Conservation (phyloP, 2,329 filamentous ascomycete genomes). For the Septoria linicola region DNA sequence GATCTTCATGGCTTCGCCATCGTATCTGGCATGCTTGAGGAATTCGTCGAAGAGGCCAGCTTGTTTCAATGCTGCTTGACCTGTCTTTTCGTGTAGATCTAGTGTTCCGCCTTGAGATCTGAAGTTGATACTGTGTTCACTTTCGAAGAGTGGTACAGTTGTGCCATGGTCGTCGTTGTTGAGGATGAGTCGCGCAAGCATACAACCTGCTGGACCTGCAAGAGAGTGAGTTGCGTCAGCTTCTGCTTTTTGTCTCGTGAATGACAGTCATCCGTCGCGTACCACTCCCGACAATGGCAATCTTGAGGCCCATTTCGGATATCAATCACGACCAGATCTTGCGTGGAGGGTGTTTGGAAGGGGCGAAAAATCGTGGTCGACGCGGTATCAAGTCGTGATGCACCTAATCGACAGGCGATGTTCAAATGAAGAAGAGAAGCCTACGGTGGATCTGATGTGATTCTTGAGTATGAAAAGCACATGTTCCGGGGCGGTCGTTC, state of each 20-base stretch:
- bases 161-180: slow-evolving; percentile 26
- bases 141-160: slow-evolving; percentile 32
- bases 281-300: slow-evolving; percentile 33
- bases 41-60: slow-evolving; percentile 34
- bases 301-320: slow-evolving; percentile 12
- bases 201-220: slow-evolving; percentile 33
- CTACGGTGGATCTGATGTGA: too few species aligned
- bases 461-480: too few species aligned
- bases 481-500: too few species aligned
- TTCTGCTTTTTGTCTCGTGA: background rate
- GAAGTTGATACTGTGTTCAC: slow-evolving; percentile 30
- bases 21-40: slow-evolving; percentile 24
- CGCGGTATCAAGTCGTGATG: too few species aligned
- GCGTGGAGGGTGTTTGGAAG: background rate
- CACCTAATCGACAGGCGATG: too few species aligned
- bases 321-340: too few species aligned
- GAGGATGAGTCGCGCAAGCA: slow-evolving; percentile 33
- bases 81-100: slow-evolving; percentile 35
- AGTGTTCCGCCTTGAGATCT: slow-evolving; percentile 33
- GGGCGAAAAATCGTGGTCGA: too few species aligned
- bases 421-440: too few species aligned
- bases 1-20: slow-evolving; percentile 43
- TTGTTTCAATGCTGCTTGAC: slow-evolving; percentile 31
- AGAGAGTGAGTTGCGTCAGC: background rate
- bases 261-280: background rate